Base-by-base conservation (phyloP, 352 stramenopile species). In the Phytophthora rubi region DNA sequence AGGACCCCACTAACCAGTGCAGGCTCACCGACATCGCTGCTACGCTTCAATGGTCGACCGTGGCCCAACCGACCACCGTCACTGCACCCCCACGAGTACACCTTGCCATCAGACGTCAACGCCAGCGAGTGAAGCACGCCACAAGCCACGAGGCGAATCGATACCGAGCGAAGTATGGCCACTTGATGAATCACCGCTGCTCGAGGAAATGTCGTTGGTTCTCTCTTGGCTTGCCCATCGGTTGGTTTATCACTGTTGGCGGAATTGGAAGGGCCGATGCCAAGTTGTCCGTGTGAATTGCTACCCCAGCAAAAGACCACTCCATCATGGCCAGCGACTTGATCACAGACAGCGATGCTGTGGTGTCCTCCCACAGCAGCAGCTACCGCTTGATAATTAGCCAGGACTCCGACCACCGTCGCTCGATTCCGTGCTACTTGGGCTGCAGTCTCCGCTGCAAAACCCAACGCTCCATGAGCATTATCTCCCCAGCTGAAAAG, bases 401-500 rank as follows among this genome's bases (percentile, higher is more conserved):
- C 79, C 35, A 92, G 81, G 1, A 77, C 69, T 10, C 73, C 71
- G 3, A 93, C 69, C 1, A 91, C 75, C 0, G 77, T 78, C 6
- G 85, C 73, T 30, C 83, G 82, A 67, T 91, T 88, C 15, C 75
- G 71, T 13, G 81, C 79, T 4, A 91, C 83, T 0, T 83, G 65
- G 3, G 81, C 84, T 7, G 81, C 69, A n/a, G 68, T 80, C 15
- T 81, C 71, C 7, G 71, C 72, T 10, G 61, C 65, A 56, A 88
- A 85, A 12, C 89, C 87, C 21, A 94, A 79, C 9, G 88, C 81
- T 15, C 87, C 86, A 37, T 99, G 91, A 57, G 98, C 94, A 63
- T 98, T 98, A 64, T 93, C 95, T 15, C 97, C 97, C 94, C 97
- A 99, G 6, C 90, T 94, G 65, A 98, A 99, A 5, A 99, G 89